Evolutionary conservation across 345 rosid genomes (phyloP).

Genomic region (Eucalyptus fibrosa): DNA sequence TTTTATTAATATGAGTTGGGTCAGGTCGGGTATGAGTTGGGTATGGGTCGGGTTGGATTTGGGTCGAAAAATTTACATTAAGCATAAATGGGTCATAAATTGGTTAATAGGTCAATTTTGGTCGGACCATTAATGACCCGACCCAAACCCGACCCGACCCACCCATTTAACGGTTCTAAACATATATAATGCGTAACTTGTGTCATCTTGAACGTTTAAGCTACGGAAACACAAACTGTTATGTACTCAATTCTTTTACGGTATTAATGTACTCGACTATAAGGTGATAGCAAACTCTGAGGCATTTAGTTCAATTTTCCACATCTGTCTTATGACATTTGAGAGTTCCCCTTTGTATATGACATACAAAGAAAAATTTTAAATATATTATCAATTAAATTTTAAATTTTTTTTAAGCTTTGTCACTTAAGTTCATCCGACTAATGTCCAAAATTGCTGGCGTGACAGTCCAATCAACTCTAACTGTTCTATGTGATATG

Average conservation of each 20-base stretch:
- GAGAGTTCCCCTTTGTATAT: neutral
- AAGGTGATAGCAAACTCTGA: neutral
- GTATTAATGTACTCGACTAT: neutral
- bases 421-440: too few relatives aligned
- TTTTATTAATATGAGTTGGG: too few relatives aligned
- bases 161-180: too few relatives aligned
- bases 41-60: too few relatives aligned
- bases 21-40: too few relatives aligned
- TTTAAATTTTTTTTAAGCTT: too few relatives aligned
- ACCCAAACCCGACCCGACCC: too few relatives aligned
- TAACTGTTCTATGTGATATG: rapidly evolving
- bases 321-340: neutral
- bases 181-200: neutral
- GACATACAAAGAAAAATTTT: neutral
- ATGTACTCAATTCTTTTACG: neutral
- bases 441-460: rapidly evolving
- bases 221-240: neutral
- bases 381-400: neutral
- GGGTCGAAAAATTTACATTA: too few relatives aligned
- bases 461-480: rapidly evolving
- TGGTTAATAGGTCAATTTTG: too few relatives aligned
- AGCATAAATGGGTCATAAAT: too few relatives aligned
- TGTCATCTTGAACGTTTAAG: neutral
- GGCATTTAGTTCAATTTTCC: neutral
- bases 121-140: too few relatives aligned